Evolutionary conservation across 1,284 basidiomycete genomes (phyloP).

Genomic region (Cystobasidium slooffiae): DNA sequence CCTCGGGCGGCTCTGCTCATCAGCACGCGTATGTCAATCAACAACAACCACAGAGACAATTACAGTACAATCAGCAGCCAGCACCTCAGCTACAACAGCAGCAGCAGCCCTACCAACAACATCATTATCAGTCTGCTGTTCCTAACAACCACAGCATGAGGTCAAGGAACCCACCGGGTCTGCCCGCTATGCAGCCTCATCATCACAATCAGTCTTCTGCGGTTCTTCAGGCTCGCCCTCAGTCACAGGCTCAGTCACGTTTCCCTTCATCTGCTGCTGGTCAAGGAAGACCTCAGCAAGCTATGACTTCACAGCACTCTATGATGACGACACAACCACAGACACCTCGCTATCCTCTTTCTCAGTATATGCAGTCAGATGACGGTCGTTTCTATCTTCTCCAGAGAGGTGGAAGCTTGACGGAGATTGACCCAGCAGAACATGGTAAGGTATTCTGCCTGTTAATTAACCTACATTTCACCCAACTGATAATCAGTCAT

Average conservation of each 20-base stretch:
- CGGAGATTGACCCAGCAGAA: slow-evolving; percentile 14
- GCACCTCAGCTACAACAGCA: neutral
- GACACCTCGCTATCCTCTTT: neutral
- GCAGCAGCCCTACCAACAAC: neutral
- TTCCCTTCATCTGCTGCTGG: too few species aligned
- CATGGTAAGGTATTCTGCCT: neutral
- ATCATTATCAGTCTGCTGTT: neutral
- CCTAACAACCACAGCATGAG: neutral
- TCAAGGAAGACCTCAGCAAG: too few species aligned
- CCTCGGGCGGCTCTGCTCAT: slow-evolving; percentile 5
- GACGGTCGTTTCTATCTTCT: slow-evolving; percentile 6
- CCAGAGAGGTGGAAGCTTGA: neutral
- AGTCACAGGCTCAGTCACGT: neutral
- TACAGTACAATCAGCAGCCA: neutral
- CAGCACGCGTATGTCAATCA: slow-evolving; percentile 9
- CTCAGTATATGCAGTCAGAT: neutral
- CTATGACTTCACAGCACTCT: neutral
- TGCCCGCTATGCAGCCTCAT: neutral
- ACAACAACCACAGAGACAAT: neutral
- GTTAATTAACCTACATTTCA: neutral
- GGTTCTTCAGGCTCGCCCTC: neutral
- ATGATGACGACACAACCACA: neutral
- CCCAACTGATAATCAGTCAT: too few species aligned
- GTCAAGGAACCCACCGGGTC: neutral
- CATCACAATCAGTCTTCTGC: too few species aligned